Conservation (phyloP, 2,329 filamentous ascomycete genomes). For the Apiospora phragmitis region DNA sequence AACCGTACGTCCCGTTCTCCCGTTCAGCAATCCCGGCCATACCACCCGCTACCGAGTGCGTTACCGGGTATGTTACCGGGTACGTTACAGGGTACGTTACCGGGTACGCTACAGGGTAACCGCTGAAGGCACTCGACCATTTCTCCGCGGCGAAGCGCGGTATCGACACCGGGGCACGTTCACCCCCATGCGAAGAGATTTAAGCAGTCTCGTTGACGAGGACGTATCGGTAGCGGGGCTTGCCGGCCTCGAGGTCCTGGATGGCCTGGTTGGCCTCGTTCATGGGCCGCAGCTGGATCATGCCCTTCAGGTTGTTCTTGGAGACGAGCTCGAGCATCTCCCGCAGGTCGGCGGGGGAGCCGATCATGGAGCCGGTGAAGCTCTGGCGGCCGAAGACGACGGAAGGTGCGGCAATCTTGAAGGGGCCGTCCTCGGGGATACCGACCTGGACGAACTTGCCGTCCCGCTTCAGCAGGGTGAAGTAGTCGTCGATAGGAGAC, state of each 20-base stretch:
- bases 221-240: conserved; percentile 32
- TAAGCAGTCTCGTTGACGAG: conserved; percentile 24
- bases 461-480: conserved; percentile 55
- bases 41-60: no score
- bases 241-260: conserved; percentile 48
- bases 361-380: conserved; percentile 42
- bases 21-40: no score
- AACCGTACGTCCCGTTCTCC: no score
- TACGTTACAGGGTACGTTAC: no score
- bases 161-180: no score
- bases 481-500: conserved; percentile 60
- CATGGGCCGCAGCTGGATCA: conserved; percentile 49
- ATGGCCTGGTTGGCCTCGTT: conserved; percentile 39
- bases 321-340: conserved; percentile 52
- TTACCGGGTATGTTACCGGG: no score
- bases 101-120: no score
- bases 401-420: conserved; percentile 15
- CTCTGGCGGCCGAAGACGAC: conserved; percentile 48
- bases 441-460: conserved; percentile 66
- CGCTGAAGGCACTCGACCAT: no score
- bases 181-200: neutral
- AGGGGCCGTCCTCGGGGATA: conserved; percentile 52
- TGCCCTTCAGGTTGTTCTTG: conserved; percentile 47
- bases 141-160: no score
- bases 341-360: conserved; percentile 47